These are phyloP conservation scores for Oenanthe javanica DNA, from an alignment of 140 eudicot species.

Conservation along the genomic window DNA sequence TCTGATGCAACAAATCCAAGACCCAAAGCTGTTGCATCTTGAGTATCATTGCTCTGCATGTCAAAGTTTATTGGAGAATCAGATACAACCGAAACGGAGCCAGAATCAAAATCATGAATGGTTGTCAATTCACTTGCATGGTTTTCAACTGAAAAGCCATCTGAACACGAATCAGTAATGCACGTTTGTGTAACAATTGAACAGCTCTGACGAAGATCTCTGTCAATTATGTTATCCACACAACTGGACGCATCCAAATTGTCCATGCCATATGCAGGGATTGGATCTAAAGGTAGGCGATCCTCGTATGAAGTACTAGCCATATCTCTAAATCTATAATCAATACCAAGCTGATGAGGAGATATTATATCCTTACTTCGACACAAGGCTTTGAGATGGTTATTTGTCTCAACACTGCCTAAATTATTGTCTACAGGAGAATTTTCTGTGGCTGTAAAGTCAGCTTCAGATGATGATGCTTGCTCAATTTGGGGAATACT, in stretches of 20 bases:
- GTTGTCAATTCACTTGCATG: conserved; percentile 21
- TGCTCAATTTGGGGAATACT: conserved; percentile 22
- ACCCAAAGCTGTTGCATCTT: conserved; percentile 26
- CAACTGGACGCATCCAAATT: conserved; percentile 10
- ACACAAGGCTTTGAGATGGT: conserved; percentile 23
- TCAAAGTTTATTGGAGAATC: conserved; percentile 21
- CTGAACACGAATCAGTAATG: conserved; percentile 19
- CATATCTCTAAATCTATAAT: conserved; percentile 15
- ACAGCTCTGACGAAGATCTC: conserved; percentile 9
- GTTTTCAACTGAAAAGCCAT: conserved; percentile 26
- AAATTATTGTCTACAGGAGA: conserved; percentile 18
- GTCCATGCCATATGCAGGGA: conserved; percentile 18
- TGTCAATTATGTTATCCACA: conserved; percentile 7
- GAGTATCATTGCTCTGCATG: conserved; percentile 23
- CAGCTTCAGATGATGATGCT: conserved; percentile 25
- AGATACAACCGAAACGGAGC: conserved; percentile 23
- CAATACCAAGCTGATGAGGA: conserved; percentile 19
- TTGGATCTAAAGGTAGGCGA: conserved; percentile 8
- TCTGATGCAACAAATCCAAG: conserved; percentile 32
- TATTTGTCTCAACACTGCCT: conserved; percentile 15
- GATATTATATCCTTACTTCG: conserved; percentile 23
- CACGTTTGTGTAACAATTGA: conserved; percentile 9
- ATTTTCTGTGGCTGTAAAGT: conserved; percentile 9
- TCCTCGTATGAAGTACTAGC: conserved; percentile 31
- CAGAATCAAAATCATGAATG: conserved; percentile 23